Evolutionary conservation across 306 rosid species (phyloP).

Genomic region (Lithocarpus polystachyus): DNA sequence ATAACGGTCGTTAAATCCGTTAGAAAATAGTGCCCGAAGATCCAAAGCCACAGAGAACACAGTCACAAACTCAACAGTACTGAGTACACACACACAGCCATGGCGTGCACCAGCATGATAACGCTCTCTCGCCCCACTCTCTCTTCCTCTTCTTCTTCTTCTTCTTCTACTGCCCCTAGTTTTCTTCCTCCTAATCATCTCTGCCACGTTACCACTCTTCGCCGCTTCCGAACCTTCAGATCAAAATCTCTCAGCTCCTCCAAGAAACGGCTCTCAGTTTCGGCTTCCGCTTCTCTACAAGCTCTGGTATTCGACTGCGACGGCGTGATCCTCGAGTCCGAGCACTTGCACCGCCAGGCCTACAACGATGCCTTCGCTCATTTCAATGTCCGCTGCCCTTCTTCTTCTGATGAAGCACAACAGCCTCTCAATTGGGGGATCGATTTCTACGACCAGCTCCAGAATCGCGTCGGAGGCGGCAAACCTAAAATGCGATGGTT

Average conservation of each 20-base stretch:
- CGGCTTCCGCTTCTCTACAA: slow-evolving; percentile 52
- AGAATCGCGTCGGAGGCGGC: slow-evolving; percentile 89
- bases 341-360: slow-evolving; percentile 91
- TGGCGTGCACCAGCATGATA: slow-evolving; percentile 45
- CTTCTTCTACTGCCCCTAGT: neutral
- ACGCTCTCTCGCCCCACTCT: slow-evolving; percentile 27
- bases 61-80: too few species aligned
- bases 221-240: slow-evolving; percentile 2
- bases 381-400: slow-evolving; percentile 62
- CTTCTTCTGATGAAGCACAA: slow-evolving; percentile 39
- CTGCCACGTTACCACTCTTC: slow-evolving; percentile 20
- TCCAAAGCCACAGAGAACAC: too few species aligned
- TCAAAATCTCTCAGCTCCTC: slow-evolving; percentile 1
- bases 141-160: slow-evolving; percentile 7
- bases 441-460: slow-evolving; percentile 77
- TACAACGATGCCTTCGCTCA: slow-evolving; percentile 81
- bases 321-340: slow-evolving; percentile 88
- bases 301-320: slow-evolving; percentile 94
- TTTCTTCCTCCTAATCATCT: slow-evolving; percentile 31
- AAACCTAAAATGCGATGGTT: slow-evolving; percentile 99
- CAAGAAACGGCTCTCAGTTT: slow-evolving; percentile 32
- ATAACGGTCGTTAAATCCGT: slow-evolving; percentile 34
- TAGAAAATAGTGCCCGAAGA: slow-evolving; percentile 28
- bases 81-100: slow-evolving; percentile 45
- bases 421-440: slow-evolving; percentile 66